Evolutionary conservation across 2,329 filamentous ascomycete genomes (phyloP), one percentile per base, ranked within the genome.

Genomic region (Meredithiella fracta): DNA sequence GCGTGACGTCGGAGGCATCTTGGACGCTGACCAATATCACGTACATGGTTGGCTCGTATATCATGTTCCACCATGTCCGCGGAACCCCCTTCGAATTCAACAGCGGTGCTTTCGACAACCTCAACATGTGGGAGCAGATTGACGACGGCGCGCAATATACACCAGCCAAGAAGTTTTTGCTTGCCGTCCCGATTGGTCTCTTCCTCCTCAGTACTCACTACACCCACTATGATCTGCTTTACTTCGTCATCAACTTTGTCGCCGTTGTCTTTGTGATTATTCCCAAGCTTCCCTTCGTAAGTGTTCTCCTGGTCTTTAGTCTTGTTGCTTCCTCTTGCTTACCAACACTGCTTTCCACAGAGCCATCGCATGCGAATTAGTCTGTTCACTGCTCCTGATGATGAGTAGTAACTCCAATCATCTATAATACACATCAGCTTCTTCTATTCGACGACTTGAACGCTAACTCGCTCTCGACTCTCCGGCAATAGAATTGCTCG

Each of bases 61-160:
- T 98, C 70, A 98, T 98, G 92, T 98, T 98, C 72, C 92, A 98
- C 72, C 95, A 88, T 76, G 92, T 98, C 63, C 88, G 91, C 67
- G 92, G 92, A 63, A 88, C 97, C 50, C 92, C 92, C 4, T 98
- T 98, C 67, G 92, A 98, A 70, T 98, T 98, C 78, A 98, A 98
- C 67, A 85, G 87, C 57, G 92, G 92, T 59, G 92, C 92, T 63
- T 98, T 97, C 70, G 92, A 98, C 76, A 97, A 98, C 70, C 78
- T 98, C 66, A 98, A 97, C 73, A 97, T 98, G 92, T 98, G 92
- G 92, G 92, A 98, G 74, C 92, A 98, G 73, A 98, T 98, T 68
- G 92, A 98, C 74, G 94, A 97, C 65, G 92, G 92, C 50, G 92
- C 92, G 64, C 92, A 98, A 69, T 98, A 97, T 73, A 98, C 92